Conservation (phyloP, 2,329 filamentous ascomycete species). For the Claviceps arundinis region DNA sequence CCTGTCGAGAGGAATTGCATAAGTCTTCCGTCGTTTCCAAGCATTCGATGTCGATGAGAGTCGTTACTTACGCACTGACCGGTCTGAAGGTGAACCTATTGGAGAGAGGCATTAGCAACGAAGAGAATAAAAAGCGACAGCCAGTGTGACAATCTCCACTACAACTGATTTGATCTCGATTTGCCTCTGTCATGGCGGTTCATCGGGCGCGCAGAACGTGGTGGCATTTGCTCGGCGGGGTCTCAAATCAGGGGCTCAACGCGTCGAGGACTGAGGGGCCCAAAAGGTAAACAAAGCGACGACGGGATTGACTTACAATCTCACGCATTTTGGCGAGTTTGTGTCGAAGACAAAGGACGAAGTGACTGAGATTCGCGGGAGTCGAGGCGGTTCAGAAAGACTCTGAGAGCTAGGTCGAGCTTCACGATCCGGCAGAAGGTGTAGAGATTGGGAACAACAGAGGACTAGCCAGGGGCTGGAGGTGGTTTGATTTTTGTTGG, state of each 20-base stretch:
- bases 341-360: conserved; percentile 10
- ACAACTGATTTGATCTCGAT: background rate
- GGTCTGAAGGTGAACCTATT: conserved; percentile 96
- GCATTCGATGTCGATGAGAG: conserved; percentile 55
- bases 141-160: conserved; percentile 32
- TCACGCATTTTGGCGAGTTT: conserved; percentile 46
- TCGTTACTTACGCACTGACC: conserved; percentile 86
- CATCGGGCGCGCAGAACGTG: conserved; percentile 1
- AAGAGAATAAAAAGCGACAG: conserved; percentile 20
- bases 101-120: conserved; percentile 32
- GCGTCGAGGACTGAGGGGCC: conserved; percentile 20
- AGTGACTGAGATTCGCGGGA: conserved; percentile 9
- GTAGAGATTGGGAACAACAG: conserved; percentile 13
- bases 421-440: conserved; percentile 18
- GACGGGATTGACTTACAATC: conserved; percentile 42
- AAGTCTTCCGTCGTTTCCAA: conserved; percentile 16
- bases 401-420: conserved; percentile 21
- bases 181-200: background rate
- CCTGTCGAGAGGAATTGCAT: conserved; percentile 37
- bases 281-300: conserved; percentile 6
- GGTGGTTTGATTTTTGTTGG: conserved; percentile 16
- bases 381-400: conserved; percentile 8
- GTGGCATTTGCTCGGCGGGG: conserved; percentile 17
- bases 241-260: conserved; percentile 25
- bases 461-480: conserved; percentile 9